A percentile compares a stretch with the other conserved stretches of the same genome.
phyloP scores from a whole-genome alignment of 2,329 filamentous ascomycete genomes.

The Thermoascus crustaceus region DNA sequence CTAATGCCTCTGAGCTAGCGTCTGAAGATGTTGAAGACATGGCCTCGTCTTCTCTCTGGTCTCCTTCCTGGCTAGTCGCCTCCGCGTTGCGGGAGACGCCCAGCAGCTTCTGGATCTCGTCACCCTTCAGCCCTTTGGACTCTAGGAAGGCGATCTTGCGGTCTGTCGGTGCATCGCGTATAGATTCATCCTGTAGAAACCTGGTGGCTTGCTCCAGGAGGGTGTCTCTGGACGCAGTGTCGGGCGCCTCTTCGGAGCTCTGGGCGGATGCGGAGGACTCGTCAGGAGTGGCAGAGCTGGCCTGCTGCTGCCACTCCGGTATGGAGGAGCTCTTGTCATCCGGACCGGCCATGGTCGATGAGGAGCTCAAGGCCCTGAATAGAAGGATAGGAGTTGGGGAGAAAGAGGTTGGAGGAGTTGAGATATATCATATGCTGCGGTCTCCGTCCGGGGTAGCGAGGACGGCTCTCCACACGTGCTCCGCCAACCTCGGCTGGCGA shows the following conservation, averaged over 20 bases:
- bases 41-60: conserved; percentile 1
- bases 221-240: conserved; percentile 19
- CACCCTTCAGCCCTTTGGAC: conserved; percentile 61
- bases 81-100: conserved; percentile 29
- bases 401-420: not conserved
- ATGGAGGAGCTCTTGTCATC: conserved; percentile 27
- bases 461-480: no score
- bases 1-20: conserved; percentile 1
- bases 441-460: no score
- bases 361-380: no score
- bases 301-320: conserved; percentile 31
- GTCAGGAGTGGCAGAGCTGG: conserved; percentile 29
- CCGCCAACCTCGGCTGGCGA: no score
- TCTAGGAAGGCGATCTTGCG: conserved; percentile 70
- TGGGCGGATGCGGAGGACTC: conserved; percentile 16
- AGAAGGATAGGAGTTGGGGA: no score
- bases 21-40: not conserved
- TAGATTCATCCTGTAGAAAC: conserved; percentile 68
- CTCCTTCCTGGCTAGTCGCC: conserved; percentile 8
- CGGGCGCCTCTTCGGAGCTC: conserved; percentile 16
- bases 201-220: conserved; percentile 60
- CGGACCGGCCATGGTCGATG: conserved; percentile 25
- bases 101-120: conserved; percentile 63
- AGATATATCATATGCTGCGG: no score
- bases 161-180: conserved; percentile 59